phyloP scores from a whole-genome alignment of 2,329 filamentous ascomycete species.

The Colletotrichum phormii region DNA sequence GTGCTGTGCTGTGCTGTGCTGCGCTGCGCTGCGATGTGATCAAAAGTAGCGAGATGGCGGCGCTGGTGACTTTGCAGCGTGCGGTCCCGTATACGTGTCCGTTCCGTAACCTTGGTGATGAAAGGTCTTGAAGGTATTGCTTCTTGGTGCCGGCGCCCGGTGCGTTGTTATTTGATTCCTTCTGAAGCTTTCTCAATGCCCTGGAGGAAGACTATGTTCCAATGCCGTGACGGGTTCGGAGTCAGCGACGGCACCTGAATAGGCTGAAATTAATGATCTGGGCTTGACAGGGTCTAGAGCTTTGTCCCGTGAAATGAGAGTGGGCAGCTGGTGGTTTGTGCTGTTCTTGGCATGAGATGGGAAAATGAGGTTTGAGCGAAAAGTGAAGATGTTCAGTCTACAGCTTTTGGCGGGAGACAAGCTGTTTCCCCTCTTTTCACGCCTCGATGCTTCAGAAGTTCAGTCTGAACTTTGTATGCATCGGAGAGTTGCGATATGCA shows the following conservation, averaged over 20 bases:
- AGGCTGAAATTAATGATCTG: neutral
- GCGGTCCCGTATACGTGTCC: neutral
- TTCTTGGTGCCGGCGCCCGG: neutral
- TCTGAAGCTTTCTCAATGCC: neutral
- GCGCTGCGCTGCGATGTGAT: neutral
- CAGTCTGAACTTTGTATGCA: neutral
- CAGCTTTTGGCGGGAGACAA: neutral
- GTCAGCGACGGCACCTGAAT: slow-evolving; percentile 13
- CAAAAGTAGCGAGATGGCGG: neutral
- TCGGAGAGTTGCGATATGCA: slow-evolving; percentile 2
- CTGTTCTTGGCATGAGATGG: slow-evolving; percentile 8
- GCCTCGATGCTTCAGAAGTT: slow-evolving; percentile 1
- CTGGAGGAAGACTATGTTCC: neutral
- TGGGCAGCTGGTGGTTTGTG: slow-evolving; percentile 13
- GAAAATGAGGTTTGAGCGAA: neutral
- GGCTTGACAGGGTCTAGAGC: neutral
- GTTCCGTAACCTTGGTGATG: neutral
- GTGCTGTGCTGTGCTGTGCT: slow-evolving; percentile 23
- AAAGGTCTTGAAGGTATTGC: neutral
- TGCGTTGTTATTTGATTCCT: neutral
- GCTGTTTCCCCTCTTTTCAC: neutral
- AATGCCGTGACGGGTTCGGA: neutral
- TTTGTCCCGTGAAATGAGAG: slow-evolving; percentile 2
- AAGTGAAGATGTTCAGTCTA: neutral
- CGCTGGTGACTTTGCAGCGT: neutral